Evolutionary conservation across 2,329 filamentous ascomycete genomes (phyloP), one percentile per base, ranked within the genome.

Genomic region (Xylaria sp.): DNA sequence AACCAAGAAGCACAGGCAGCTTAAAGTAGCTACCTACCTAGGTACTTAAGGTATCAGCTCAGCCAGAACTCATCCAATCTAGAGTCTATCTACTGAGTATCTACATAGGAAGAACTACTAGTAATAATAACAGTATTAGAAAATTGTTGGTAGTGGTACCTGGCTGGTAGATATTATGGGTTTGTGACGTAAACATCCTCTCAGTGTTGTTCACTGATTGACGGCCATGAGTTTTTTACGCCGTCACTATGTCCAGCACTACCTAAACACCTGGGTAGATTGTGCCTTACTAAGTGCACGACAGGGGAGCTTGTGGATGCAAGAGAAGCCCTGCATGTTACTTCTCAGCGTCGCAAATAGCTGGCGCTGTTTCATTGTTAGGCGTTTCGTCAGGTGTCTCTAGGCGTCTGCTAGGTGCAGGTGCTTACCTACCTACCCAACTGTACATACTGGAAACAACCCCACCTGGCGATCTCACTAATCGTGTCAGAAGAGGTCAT

Each of bases 381-480:
- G 28, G 28, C 28, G 6, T 28, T 5, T 28, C 20, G 36, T 36
- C 13, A 36, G 33, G 33, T 36, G 33, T 7, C 33, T 9, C 12
- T 23, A 20, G 5, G 39, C 18, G 55, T 36, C 43, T 28, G 36
- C 12, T 43, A 36, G 13, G 23, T 9, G 43, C 12, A 54, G 25
- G 51, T 54, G 31, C 31, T 7, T 31, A 41, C 39, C 10, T 41
- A 46, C 41, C 41, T 46, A 46, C 49, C 23, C 28, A 51, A 23
- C 8, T 13, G 8, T 52, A 18, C 36, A 2, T 48, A 33, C 23
- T 49, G 18, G 43, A 60, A 51, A 43, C 28, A n/a, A 43, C 18
- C 57, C 69, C 69, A 69, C 69, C 66, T 69, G 63, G 46, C 31
- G 66, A 71, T 71, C 66, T 69, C 69, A 69, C 69, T 71, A 68